Base-by-base conservation (phyloP, 148 eudicot species). In the Camellia sinensis region DNA sequence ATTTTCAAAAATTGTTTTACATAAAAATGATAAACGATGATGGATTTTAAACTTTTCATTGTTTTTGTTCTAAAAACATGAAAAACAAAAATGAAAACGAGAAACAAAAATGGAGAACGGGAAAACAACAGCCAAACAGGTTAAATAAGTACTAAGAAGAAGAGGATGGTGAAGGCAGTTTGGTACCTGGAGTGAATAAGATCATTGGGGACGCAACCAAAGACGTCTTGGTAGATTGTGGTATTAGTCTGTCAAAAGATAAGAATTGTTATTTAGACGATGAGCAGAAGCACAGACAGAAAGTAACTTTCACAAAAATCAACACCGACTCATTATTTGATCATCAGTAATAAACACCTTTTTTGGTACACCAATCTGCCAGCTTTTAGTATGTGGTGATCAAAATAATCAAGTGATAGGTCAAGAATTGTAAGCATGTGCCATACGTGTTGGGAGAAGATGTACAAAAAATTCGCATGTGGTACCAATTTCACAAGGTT, bases 161-260 rank as follows among this genome's bases (percentile, higher is more conserved):
- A 63, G 56, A 61, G 19, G 76, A 74, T 10, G n/a, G 29, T 2
- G 9, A 5, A 19, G 60, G 11, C 40, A 53, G 13, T 40, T 50
- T 12, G 53, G 80, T 88, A 95, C 98, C 97, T 93, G 81, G 97
- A 91, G 85, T 76, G 92, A 79, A 95, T 90, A 77, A 83, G 77
- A 82, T 95, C 97, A 71, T 90, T 93, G 45, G 98, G 98, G 57
- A 91, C 79, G 71, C 98, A 93, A 40, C 84, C 78, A 83, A 95
- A 95, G 63, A 90, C 90, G 56, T 85, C 87, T 54, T 91, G 85
- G 82, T 91, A 95, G 80, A 87, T 89, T 61, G 52, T 66, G 57
- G 97, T 77, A 82, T 95, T 95, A 62, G 81, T 86, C 98, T 95
- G 86, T 53, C 76, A 81, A 77, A 66, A 60, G 78, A 70, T 29